A percentile compares a stretch with the other conserved stretches of the same genome.
These are phyloP conservation scores for Malus hybrid DNA, from an alignment of 331 rosid genomes.

Conservation along the genomic window DNA sequence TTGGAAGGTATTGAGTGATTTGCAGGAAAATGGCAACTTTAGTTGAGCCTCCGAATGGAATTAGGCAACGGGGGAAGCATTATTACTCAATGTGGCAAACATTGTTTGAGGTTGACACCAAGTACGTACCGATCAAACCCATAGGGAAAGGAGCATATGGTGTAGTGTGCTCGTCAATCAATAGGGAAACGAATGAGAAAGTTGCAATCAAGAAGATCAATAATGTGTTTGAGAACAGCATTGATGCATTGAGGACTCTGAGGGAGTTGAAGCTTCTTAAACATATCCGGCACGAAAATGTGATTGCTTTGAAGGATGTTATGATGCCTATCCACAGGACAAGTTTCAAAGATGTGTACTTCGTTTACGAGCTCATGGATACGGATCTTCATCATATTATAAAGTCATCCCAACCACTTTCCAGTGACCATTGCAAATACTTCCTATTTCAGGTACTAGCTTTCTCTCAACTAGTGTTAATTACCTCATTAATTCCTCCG, in stretches of 20 bases:
- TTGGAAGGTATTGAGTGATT: neutral
- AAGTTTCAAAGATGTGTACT: slow-evolving; percentile 42
- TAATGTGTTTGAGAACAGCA: slow-evolving; percentile 38
- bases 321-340: slow-evolving; percentile 37
- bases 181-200: slow-evolving; percentile 39
- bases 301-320: slow-evolving; percentile 48
- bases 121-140: slow-evolving; percentile 44
- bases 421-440: slow-evolving; percentile 45
- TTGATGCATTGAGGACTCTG: slow-evolving; percentile 42
- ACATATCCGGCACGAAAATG: slow-evolving; percentile 37
- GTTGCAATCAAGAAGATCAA: slow-evolving; percentile 53
- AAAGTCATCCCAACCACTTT: slow-evolving; percentile 42
- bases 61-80: slow-evolving; percentile 36
- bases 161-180: slow-evolving; percentile 42
- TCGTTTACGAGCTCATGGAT: slow-evolving; percentile 27
- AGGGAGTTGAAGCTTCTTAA: slow-evolving; percentile 49
- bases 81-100: slow-evolving; percentile 47
- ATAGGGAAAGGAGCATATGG: slow-evolving; percentile 53
- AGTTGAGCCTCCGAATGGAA: slow-evolving; percentile 43
- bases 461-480: neutral
- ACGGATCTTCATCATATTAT: slow-evolving; percentile 39
- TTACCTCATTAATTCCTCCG: neutral
- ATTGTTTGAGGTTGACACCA: slow-evolving; percentile 41
- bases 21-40: slow-evolving; percentile 36
- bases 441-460: slow-evolving; percentile 41